Base-by-base conservation (phyloP, 2,329 filamentous ascomycete species). In the Microascus cirrosus region DNA sequence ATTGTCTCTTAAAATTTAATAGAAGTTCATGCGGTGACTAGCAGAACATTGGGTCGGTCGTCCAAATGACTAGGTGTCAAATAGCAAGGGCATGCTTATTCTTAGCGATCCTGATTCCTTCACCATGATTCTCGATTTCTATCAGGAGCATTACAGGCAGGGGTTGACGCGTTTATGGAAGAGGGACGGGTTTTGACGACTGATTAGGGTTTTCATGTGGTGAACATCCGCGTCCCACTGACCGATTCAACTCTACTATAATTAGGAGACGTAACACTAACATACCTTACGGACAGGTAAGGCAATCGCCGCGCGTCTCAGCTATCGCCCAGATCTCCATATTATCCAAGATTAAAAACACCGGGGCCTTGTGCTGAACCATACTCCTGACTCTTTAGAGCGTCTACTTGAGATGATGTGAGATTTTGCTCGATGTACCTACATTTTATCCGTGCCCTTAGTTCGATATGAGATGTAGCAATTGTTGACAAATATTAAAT, bases 131-230 rank as follows among this genome's bases (percentile, higher is more conserved):
- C 32, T 58, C n/a, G 28, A 39, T 36, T 58, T 42, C 48, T 58
- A 57, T 50, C 55, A 24, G 20, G 55, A 57, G 25, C 55, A 57
- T 57, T 57, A 57, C 22, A 57, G 50, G 42, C 55, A 57, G 35
- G 55, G 55, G 55, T 51, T 24, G 55, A 57, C 20, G 55, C 39
- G 18, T 34, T 28, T 32, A 57, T 57, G 55, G 55, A 57, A 15
- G 55, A 57, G 15, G 55, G 55, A 2, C 55, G 55, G 25, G 39
- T 57, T 20, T 51, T 57, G 36, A 51, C 55, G 39, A 57, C 22
- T 25, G 55, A 57, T 34, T 48, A 12, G 39, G 39, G 55, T 11
- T 57, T 57, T 32, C 55, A 42, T 57, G 11, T 57, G 25, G n/a
- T 51, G 50, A 25, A 57, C 8, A 57, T 57, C 35, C 55, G 55